A percentile compares a stretch with the other conserved stretches of the same genome.
phyloP scores from a whole-genome alignment of 129 eudicot genomes.

The Artemisia argyi region DNA sequence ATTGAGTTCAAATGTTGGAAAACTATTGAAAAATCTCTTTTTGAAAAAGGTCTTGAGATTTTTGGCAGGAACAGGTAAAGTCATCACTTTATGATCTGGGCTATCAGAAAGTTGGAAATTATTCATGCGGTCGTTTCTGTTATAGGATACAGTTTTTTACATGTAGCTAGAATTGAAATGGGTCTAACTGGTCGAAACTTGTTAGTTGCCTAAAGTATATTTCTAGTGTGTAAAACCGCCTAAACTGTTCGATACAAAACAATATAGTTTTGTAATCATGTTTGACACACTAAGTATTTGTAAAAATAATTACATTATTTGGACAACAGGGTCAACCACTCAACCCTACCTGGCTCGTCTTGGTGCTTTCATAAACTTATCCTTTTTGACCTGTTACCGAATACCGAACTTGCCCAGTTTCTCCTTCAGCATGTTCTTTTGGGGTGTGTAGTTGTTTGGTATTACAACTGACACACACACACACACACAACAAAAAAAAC shows the following conservation, averaged over 20 bases:
- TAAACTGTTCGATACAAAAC: not conserved
- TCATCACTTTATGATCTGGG: slow-evolving; percentile 3
- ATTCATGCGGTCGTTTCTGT: slow-evolving; percentile 3
- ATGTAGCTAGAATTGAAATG: no score
- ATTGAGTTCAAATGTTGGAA: slow-evolving; percentile 63
- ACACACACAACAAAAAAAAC: no score
- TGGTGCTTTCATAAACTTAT: no score
- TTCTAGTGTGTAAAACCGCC: no score
- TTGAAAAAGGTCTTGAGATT: slow-evolving; percentile 84
- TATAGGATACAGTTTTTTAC: slow-evolving; percentile 8
- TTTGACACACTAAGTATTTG: not conserved
- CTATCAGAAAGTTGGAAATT: slow-evolving; percentile 12
- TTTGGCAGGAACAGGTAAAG: slow-evolving; percentile 86
- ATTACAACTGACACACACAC: not conserved
- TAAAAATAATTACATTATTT: not conserved
- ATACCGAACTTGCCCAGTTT: not conserved
- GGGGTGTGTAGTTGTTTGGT: slow-evolving; percentile 1
- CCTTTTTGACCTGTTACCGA: not conserved
- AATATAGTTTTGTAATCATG: slow-evolving; percentile 2
- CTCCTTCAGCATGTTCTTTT: not conserved
- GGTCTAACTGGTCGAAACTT: no score
- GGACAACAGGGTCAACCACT: not conserved
- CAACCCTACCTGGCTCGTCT: not conserved
- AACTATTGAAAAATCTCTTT: slow-evolving; percentile 77
- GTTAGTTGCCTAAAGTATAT: no score